phyloP scores from a whole-genome alignment of 2,329 filamentous ascomycete species.

The Penicillium hesseltinei region DNA sequence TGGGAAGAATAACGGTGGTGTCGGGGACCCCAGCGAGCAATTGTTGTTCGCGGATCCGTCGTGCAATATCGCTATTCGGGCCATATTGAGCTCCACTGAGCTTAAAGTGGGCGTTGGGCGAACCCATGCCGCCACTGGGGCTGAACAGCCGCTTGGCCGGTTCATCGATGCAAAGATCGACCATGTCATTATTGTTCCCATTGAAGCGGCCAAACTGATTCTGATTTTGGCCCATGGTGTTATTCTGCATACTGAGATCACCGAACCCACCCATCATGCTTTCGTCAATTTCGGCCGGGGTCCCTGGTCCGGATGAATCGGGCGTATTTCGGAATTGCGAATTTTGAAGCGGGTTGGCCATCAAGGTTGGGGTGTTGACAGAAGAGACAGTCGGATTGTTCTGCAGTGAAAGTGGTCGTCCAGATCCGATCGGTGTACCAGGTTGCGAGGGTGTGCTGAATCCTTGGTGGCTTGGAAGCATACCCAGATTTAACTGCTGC shows the following conservation, averaged over 20 bases:
- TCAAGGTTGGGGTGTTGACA: slow-evolving; percentile 90
- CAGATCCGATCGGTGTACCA: slow-evolving; percentile 74
- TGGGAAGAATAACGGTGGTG: slow-evolving; percentile 51
- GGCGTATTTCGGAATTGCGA: slow-evolving; percentile 56
- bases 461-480: slow-evolving; percentile 71
- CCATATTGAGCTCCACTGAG: slow-evolving; percentile 73
- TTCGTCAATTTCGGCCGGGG: slow-evolving; percentile 72
- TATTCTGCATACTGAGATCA: slow-evolving; percentile 58
- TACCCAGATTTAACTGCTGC: slow-evolving; percentile 77
- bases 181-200: slow-evolving; percentile 50
- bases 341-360: slow-evolving; percentile 68
- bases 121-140: slow-evolving; percentile 68
- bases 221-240: slow-evolving; percentile 43
- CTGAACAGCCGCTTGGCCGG: slow-evolving; percentile 92
- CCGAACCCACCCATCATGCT: slow-evolving; percentile 64
- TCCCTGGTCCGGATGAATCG: slow-evolving; percentile 67
- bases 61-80: slow-evolving; percentile 71
- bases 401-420: slow-evolving; percentile 68
- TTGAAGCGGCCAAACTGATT: slow-evolving; percentile 43
- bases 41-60: slow-evolving; percentile 63
- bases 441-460: slow-evolving; percentile 77
- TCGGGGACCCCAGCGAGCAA: slow-evolving; percentile 57
- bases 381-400: slow-evolving; percentile 97
- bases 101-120: slow-evolving; percentile 70
- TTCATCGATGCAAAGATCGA: slow-evolving; percentile 77